Evolutionary conservation across 2,329 filamentous ascomycete species (phyloP), one percentile per base, ranked within the genome.

Genomic region (Cryphonectria japonica): DNA sequence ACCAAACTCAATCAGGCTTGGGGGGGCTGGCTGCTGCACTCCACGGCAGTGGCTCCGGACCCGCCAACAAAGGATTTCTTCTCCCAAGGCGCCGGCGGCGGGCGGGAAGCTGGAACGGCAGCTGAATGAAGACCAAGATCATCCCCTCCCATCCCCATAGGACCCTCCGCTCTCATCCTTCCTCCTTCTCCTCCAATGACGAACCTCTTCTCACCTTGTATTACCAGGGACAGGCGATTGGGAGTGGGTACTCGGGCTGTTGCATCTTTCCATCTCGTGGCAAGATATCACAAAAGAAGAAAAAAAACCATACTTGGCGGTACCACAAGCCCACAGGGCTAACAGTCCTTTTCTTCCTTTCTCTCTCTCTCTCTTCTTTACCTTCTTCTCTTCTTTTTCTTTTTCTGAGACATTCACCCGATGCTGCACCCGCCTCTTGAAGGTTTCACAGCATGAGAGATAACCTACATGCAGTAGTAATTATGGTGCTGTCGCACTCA

Each of bases 191-290:
- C 34, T 46, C 39, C 62, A 43, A 65, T 46, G 26, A 22, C 52
- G 52, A 32, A 6, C 6, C 19, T 16, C 46, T 50, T 13, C 52
- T 16, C 52, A 57, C 29, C 54, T 61, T 67, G 65, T 57, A 34
- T 61, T 7, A n/a, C 46, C 19, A 50, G 19, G 22, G 22, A 50
- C 46, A 6, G 7, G 43, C 19, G 26, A 26, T 26, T 26, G 16
- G 29, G 59, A 22, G 46, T 8, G 46, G 9, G 43, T 34, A 50
- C 29, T 54, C 69, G 69, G 69, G 46, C 59, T 43, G 46, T 29
- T 68, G 65, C 69, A 68, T 32, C 32, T 46, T 22, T 52, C 69
- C 54, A 67, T 57, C 69, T 68, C 69, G 64, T 70, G 69, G 65
- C 39, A 54, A 59, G 65, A 34, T 29, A 26, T 65, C 39, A 65